Evolutionary conservation across 108 stramenopile species (phyloP), one percentile per base, ranked within the genome.

Genomic region (Cyclotella cryptica): DNA sequence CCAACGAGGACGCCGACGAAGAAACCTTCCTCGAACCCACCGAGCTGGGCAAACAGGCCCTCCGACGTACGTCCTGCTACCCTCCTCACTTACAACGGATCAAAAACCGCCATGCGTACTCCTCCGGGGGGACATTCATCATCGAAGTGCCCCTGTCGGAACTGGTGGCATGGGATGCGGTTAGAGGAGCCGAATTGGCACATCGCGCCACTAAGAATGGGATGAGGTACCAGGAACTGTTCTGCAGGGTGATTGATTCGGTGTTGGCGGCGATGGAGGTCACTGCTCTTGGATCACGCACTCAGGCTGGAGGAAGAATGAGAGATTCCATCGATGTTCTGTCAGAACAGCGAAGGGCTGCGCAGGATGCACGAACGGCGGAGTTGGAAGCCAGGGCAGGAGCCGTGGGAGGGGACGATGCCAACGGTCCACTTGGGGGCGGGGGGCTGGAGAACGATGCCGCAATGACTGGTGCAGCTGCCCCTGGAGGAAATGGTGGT

Each of bases 291-390:
- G 29, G 40, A 22, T 29, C 39, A 21, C n/a, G 65, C 6, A 6
- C 35, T 5, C 35, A 35, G 35, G 35, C 18, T 19, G 79, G 66
- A 46, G 53, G 42, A n/a, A 40, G 63, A 49, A 49, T 59, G 52
- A 42, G 90, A 30, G 93, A 96, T 74, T 80, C 84, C 47, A 85
- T 94, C 68, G 96, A 96, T 77, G 79, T 96, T 30, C 79, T 96
- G 28, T 85, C 87, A 21, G 88, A 93, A 75, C 96, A 96, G 41
- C 79, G 96, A 24, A 75, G 73, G 19, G 74, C 84, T 77, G 69
- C 87, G 77, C 60, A 78, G 41, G 58, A 83, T 15, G 70, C 71
- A 35, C 61, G 67, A 63, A 54, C 54, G 14, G 40, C 65, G 9
- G 77, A 76, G 30, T 43, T 17, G 57, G 72, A 66, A 51, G 43